Conservation (phyloP, 768 basidiomycete species). For the Cystofilobasidium macerans region DNA sequence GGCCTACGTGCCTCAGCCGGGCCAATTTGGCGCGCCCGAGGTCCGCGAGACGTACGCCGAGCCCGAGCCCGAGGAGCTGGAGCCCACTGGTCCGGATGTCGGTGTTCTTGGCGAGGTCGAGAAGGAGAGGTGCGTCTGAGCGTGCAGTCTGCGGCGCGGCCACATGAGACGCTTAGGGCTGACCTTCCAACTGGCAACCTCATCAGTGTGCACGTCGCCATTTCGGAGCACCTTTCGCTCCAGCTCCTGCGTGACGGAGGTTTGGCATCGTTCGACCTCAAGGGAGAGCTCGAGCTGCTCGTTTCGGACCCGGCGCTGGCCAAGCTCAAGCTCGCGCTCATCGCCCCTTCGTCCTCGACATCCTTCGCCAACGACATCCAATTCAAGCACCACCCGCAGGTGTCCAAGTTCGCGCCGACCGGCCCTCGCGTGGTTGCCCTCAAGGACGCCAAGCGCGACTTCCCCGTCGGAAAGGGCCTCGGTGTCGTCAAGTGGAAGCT, state of each 20-base stretch:
- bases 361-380: constrained; percentile 61
- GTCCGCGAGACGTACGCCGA: constrained; percentile 42
- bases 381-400: constrained; percentile 95
- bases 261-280: constrained; percentile 75
- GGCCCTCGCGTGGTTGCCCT: constrained; percentile 57
- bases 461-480: constrained; percentile 73
- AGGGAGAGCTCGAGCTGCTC: constrained; percentile 86
- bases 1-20: constrained; percentile 31
- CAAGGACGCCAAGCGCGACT: constrained; percentile 68
- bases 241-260: constrained; percentile 83
- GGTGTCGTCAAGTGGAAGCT: constrained; percentile 90
- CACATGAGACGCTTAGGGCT: background rate
- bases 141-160: background rate
- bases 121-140: constrained; percentile 53
- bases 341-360: constrained; percentile 42
- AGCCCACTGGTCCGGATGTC: constrained; percentile 22
- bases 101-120: constrained; percentile 56
- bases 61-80: constrained; percentile 28
- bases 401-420: constrained; percentile 63
- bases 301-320: constrained; percentile 65
- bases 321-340: constrained; percentile 58
- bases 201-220: constrained; percentile 69
- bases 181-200: background rate
- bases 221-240: constrained; percentile 72
- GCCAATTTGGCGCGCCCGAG: constrained; percentile 38